A percentile compares a stretch with the other conserved stretches of the same genome.
Conservation (phyloP, 192 early-diverging fungal species). For the Gamsiella multidivaricata region DNA sequence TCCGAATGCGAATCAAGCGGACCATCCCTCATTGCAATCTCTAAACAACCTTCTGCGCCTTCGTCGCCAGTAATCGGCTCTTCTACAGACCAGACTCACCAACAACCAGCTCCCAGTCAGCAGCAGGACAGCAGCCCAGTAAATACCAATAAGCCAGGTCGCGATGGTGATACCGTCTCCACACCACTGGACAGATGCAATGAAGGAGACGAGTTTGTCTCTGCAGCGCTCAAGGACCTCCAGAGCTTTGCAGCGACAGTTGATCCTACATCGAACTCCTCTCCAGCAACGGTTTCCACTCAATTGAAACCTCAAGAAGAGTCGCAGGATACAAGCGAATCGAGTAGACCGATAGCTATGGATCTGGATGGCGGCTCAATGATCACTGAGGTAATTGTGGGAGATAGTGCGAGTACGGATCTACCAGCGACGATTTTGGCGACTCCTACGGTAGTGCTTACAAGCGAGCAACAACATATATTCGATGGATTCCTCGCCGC, state of each 20-base stretch:
- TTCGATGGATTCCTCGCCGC: conserved; percentile 26
- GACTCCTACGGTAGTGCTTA: neutral
- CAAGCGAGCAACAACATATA: conserved; percentile 17
- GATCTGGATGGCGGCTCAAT: neutral
- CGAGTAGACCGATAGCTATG: neutral
- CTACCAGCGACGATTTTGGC: too few species aligned
- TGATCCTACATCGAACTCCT: neutral
- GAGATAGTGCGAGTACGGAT: too few species aligned
- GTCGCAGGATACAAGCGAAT: neutral
- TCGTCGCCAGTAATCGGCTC: neutral
- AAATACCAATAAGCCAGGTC: neutral
- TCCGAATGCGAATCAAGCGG: conserved; percentile 21
- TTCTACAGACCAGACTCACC: neutral
- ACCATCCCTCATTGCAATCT: neutral
- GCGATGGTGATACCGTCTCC: neutral
- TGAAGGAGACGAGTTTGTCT: conserved; percentile 14
- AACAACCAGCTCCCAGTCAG: neutral
- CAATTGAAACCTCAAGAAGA: too few species aligned
- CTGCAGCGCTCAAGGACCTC: conserved; percentile 23
- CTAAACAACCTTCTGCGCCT: neutral
- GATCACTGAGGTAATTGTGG: too few species aligned
- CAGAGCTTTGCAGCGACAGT: conserved; percentile 38
- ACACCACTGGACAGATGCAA: too few species aligned
- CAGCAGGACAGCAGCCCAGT: neutral
- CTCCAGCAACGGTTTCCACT: too few species aligned